Evolutionary conservation across 495 filamentous ascomycete species (phyloP).

Genomic region (Aspergillus egyptiacus): DNA sequence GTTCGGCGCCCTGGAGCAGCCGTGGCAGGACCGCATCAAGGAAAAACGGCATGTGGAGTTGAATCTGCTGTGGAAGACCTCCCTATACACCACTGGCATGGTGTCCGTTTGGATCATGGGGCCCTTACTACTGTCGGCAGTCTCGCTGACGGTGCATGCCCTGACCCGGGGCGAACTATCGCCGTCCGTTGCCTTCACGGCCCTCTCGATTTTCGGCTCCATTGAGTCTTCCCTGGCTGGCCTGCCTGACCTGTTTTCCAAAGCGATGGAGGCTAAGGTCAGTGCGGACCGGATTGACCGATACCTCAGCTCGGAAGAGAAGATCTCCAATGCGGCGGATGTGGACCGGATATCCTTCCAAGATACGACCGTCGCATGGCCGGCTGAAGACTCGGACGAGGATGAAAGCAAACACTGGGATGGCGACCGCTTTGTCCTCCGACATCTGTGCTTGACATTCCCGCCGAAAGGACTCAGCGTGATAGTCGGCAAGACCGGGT

Average conservation of each 20-base stretch:
- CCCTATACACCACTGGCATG: conserved; percentile 48
- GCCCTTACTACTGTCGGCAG: conserved; percentile 67
- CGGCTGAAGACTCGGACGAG: conserved; percentile 34
- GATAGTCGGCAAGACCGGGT: conserved; percentile 46
- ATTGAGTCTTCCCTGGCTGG: conserved; percentile 66
- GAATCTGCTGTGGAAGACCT: conserved; percentile 56
- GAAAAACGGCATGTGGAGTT: conserved; percentile 62
- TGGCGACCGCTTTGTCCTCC: conserved; percentile 55
- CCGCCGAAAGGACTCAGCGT: conserved; percentile 61
- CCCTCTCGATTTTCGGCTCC: conserved; percentile 64
- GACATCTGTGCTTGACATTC: conserved; percentile 56
- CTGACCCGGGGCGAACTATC: conserved; percentile 53
- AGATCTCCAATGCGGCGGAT: conserved; percentile 48
- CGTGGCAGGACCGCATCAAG: conserved; percentile 74
- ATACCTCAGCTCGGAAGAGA: conserved; percentile 65
- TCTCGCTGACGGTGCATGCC: conserved; percentile 65
- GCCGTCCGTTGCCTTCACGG: conserved; percentile 76
- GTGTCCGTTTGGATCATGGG: conserved; percentile 67
- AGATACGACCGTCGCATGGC: conserved; percentile 70
- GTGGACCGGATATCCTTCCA: conserved; percentile 57
- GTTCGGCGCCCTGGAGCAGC: conserved; percentile 72
- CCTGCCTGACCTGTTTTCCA: conserved; percentile 67
- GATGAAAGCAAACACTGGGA: conserved; percentile 33
- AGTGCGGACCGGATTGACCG: conserved; percentile 68
- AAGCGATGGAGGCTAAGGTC: conserved; percentile 63